These are phyloP conservation scores for Nemania diffusa DNA, from an alignment of 2,329 filamentous ascomycete genomes.

Conservation along the genomic window DNA sequence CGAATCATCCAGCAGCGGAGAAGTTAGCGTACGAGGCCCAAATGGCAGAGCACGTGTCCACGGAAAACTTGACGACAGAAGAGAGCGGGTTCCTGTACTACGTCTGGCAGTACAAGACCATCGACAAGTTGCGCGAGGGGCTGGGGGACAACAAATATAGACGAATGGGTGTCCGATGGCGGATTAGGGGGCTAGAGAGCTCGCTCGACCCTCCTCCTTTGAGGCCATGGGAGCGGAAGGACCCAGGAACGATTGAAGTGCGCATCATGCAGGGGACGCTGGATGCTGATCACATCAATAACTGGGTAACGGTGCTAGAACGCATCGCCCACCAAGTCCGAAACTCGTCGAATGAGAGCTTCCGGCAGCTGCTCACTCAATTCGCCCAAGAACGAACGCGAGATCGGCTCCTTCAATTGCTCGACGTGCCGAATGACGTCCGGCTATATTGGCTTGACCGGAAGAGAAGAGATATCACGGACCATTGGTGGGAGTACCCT, in stretches of 20 bases:
- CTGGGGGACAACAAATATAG: background rate
- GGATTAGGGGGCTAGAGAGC: slow-evolving; percentile 8
- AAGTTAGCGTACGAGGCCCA: background rate
- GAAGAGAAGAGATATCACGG: slow-evolving; percentile 5
- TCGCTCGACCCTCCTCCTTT: slow-evolving; percentile 1
- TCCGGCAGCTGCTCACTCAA: background rate
- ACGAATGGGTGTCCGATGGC: slow-evolving; percentile 28
- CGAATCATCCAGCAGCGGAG: background rate
- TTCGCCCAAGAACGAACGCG: background rate
- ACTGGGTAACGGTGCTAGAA: slow-evolving; percentile 39
- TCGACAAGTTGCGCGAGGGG: background rate
- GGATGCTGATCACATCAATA: slow-evolving; percentile 40
- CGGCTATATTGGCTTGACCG: slow-evolving; percentile 28
- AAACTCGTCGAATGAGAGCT: background rate
- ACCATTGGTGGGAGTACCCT: slow-evolving; percentile 36
- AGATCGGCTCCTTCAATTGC: slow-evolving; percentile 19
- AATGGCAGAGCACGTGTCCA: background rate
- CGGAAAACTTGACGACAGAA: background rate
- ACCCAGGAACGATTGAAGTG: slow-evolving; percentile 28
- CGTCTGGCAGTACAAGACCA: slow-evolving; percentile 17
- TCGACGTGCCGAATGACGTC: slow-evolving; percentile 21
- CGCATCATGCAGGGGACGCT: slow-evolving; percentile 41
- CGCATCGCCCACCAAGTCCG: slow-evolving; percentile 24
- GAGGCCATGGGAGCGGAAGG: no score
- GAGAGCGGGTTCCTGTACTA: background rate